Evolutionary conservation across 345 rosid species (phyloP), one percentile per base, ranked within the genome.

Genomic region (Ceriops zippeliana): DNA sequence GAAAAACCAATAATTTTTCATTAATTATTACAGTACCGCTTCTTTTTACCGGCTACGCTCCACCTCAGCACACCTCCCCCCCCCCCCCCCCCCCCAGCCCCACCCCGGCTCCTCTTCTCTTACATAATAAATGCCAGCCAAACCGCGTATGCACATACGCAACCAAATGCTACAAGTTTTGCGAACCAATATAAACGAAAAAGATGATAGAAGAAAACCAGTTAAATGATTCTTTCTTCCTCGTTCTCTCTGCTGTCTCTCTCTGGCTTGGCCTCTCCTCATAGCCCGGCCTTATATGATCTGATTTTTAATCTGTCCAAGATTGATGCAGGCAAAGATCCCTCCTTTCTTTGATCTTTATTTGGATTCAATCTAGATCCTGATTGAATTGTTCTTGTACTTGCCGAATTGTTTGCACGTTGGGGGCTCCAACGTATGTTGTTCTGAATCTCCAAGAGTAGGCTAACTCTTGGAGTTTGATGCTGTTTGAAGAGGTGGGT

Each of bases 401-500:
- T 21, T 7, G 37, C 37, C 37, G 46, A 8, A 19, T 28, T 60
- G 65, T 54, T 8, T 32, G 2, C 54, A 52, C 66, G 24, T 66
- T 42, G n/a, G 31, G 15, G 28, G 52, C 69, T 65, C 70, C 75
- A 68, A 24, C 76, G 32, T 15, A 13, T 53, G 22, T 26, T 61
- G 59, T 51, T 27, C 27, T 16, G 61, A 28, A 22, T 58, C 67
- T 60, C 49, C 46, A 68, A 65, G 58, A 21, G 73, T 58, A 61
- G 37, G 53, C 61, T 63, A 71, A 34, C 73, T 59, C 64, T 42
- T 3, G 61, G 61, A 65, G 20, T 71, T 46, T 34, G 57, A 42
- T n/a, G 24, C 42, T 32, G 13, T 58, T 63, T 46, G 24, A 42
- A 63, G 72, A 73, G 83, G 78, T 82, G 83, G 83, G 70, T 73